phyloP scores from a whole-genome alignment of 2,329 filamentous ascomycete genomes.

The Fusarium sp. region DNA sequence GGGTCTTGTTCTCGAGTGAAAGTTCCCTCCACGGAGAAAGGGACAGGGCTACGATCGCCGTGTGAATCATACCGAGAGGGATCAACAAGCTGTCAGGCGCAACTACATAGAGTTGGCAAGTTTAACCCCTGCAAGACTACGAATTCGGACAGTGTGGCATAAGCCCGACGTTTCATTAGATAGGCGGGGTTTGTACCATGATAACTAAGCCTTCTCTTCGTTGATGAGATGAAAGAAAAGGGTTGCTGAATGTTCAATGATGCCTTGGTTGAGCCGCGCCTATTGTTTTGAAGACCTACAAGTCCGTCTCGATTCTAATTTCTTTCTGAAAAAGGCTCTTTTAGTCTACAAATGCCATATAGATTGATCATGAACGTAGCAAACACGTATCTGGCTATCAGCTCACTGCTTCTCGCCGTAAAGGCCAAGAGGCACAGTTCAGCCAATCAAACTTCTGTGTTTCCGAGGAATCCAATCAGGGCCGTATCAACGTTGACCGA shows the following conservation, averaged over 20 bases:
- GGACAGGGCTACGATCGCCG: not conserved
- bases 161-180: not conserved
- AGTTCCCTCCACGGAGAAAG: not conserved
- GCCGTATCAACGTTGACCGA: not conserved
- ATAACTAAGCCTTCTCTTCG: not conserved
- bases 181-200: not conserved
- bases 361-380: not conserved
- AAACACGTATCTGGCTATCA: not conserved
- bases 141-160: not conserved
- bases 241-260: not conserved
- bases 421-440: not conserved
- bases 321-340: not conserved
- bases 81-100: not conserved
- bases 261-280: not conserved
- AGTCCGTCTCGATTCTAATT: not conserved
- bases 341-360: no score
- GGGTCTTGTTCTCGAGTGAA: not conserved
- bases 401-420: not conserved
- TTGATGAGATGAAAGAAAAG: not conserved
- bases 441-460: not conserved
- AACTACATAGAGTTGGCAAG: not conserved
- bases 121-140: not conserved
- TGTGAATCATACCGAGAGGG: constrained; percentile 4
- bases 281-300: not conserved
- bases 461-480: not conserved